Conservation (phyloP, 352 stramenopile genomes). For the Pilasporangium apinafurcum region DNA sequence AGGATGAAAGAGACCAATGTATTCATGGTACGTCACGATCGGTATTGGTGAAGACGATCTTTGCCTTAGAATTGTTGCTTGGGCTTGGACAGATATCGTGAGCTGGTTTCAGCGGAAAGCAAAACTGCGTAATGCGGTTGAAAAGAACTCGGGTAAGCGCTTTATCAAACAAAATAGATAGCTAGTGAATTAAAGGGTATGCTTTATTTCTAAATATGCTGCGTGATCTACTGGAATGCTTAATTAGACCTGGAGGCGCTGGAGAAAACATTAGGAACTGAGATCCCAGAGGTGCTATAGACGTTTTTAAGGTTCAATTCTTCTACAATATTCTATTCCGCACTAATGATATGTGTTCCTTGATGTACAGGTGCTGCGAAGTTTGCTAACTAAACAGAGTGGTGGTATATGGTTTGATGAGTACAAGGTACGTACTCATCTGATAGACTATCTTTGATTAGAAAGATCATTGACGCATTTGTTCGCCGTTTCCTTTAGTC, state of each 20-base stretch:
- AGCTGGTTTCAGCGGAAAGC: constrained; percentile 83
- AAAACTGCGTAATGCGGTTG: constrained; percentile 32
- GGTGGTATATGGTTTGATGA: constrained; percentile 82
- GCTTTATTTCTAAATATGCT: too few species aligned
- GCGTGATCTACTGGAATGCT: too few species aligned
- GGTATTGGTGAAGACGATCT: background rate
- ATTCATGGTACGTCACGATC: constrained; percentile 40
- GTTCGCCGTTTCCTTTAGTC: background rate
- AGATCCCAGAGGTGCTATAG: constrained; percentile 44
- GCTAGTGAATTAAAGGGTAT: background rate
- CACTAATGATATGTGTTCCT: background rate
- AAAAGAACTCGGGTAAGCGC: constrained; percentile 37
- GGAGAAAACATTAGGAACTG: constrained; percentile 52
- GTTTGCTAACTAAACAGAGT: constrained; percentile 64
- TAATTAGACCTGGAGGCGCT: constrained; percentile 68
- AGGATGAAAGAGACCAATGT: constrained; percentile 73
- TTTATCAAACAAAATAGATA: background rate
- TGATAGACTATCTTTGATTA: too few species aligned
- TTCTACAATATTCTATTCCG: background rate
- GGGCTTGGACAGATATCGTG: constrained; percentile 46
- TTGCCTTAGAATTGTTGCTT: background rate
- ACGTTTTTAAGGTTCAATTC: too few species aligned
- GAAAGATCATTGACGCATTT: too few species aligned
- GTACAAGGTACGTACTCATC: constrained; percentile 49
- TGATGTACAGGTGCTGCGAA: constrained; percentile 37